A percentile compares a stretch with the other conserved stretches of the same genome.
phyloP scores from a whole-genome alignment of 176 grass and related monocot species.

The Themeda triandra region DNA sequence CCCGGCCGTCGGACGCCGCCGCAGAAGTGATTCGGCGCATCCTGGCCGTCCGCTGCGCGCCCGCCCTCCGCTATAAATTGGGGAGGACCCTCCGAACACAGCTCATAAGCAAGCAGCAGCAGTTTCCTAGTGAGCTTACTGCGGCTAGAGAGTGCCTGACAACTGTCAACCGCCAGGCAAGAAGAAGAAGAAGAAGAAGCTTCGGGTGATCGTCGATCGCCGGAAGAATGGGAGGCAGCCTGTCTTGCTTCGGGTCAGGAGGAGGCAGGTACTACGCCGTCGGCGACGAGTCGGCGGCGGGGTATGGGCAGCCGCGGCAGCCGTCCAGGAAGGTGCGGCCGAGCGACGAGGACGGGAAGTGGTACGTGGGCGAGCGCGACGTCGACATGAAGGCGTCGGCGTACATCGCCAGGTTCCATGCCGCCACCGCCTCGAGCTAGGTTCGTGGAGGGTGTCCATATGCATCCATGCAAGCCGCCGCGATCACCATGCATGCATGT shows the following conservation, averaged over 20 bases:
- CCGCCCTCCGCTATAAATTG: slow-evolving; percentile 34
- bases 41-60: background rate
- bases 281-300: slow-evolving; percentile 40
- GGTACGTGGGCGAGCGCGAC: slow-evolving; percentile 62
- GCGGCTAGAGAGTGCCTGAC: background rate
- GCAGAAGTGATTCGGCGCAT: background rate
- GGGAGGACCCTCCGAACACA: background rate
- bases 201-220: background rate
- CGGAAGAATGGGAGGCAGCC: slow-evolving; percentile 28
- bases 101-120: background rate
- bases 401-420: slow-evolving; percentile 47
- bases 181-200: background rate
- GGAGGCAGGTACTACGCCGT: background rate
- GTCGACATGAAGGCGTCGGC: slow-evolving; percentile 58
- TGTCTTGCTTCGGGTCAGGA: slow-evolving; percentile 37
- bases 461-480: background rate
- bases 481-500: background rate
- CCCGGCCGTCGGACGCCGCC: slow-evolving; percentile 16
- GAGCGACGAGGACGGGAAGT: slow-evolving; percentile 64
- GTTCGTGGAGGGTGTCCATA: background rate
- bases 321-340: slow-evolving; percentile 58
- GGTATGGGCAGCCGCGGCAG: slow-evolving; percentile 36
- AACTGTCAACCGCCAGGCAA: background rate
- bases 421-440: background rate
- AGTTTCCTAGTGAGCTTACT: background rate